Conservation (phyloP, 148 eudicot species). For the Simmondsia chinensis region DNA sequence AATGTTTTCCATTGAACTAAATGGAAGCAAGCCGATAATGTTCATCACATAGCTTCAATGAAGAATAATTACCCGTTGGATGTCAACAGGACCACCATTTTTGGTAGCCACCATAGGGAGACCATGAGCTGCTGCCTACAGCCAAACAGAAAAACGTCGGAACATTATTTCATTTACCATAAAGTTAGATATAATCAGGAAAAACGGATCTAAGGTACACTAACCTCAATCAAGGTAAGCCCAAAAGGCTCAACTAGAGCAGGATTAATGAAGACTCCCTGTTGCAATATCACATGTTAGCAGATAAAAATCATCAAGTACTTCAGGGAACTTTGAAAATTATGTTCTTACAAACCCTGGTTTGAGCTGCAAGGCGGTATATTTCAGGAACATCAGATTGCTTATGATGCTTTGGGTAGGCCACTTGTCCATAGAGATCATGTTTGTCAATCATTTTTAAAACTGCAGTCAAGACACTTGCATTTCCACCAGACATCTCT, state of each 20-base stretch:
- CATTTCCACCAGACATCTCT: constrained; percentile 61
- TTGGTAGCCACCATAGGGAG: constrained; percentile 82
- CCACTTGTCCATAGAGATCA: constrained; percentile 72
- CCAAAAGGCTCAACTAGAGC: constrained; percentile 81
- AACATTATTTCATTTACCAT: too few species aligned
- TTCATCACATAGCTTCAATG: too few species aligned
- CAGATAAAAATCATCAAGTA: too few species aligned
- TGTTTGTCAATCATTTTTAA: constrained; percentile 58
- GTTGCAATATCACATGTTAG: constrained; percentile 2
- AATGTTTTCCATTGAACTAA: too few species aligned
- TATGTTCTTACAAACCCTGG: constrained; percentile 29
- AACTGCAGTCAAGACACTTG: constrained; percentile 52
- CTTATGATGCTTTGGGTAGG: constrained; percentile 72
- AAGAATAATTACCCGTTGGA: constrained; percentile 38
- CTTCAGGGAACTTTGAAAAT: not conserved
- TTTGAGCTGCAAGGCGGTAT: constrained; percentile 57
- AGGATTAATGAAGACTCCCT: constrained; percentile 82
- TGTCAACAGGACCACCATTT: constrained; percentile 81
- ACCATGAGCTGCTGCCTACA: constrained; percentile 83
- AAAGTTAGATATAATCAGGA: too few species aligned
- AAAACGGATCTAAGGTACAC: too few species aligned
- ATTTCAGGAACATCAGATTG: constrained; percentile 77
- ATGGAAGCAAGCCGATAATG: too few species aligned
- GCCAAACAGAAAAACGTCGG: too few species aligned
- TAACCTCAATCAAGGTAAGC: constrained; percentile 69